Percentiles rank a stretch among this genome's conserved stretches.
These are phyloP conservation scores for Raddia distichophylla DNA, from an alignment of 176 grass and related monocot species.

Conservation along the genomic window DNA sequence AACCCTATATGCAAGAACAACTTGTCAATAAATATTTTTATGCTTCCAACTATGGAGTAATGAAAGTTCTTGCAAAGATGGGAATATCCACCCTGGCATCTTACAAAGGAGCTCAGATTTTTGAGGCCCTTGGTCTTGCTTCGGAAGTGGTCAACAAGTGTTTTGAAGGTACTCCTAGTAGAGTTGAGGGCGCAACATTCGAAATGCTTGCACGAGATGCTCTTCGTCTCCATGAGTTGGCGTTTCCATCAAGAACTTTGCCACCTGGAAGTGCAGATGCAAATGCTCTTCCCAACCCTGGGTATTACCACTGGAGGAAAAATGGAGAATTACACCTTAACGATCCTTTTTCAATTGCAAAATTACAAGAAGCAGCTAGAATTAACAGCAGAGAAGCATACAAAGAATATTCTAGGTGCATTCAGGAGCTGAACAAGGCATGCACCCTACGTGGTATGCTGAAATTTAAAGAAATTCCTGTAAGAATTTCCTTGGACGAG, in stretches of 20 bases:
- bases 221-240: constrained; percentile 54
- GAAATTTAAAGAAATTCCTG: constrained; percentile 48
- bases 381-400: constrained; percentile 58
- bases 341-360: constrained; percentile 60
- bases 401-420: constrained; percentile 62
- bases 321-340: constrained; percentile 72
- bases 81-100: constrained; percentile 80
- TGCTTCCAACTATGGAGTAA: constrained; percentile 63
- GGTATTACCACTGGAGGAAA: constrained; percentile 62
- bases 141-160: constrained; percentile 63
- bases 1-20: constrained; percentile 30
- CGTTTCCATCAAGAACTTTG: constrained; percentile 51
- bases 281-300: constrained; percentile 54
- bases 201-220: constrained; percentile 61
- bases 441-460: constrained; percentile 67
- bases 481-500: constrained; percentile 51
- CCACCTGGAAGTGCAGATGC: constrained; percentile 64
- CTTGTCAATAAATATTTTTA: constrained; percentile 54
- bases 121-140: constrained; percentile 71
- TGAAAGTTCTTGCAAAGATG: constrained; percentile 85
- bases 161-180: constrained; percentile 69
- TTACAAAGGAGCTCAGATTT: constrained; percentile 82
- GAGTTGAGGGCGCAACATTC: constrained; percentile 61
- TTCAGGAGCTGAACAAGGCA: constrained; percentile 52
- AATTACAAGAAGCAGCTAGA: constrained; percentile 67